A percentile compares a stretch with the other conserved stretches of the same genome.
Conservation (phyloP, 2,329 filamentous ascomycete species). For the Septoria petroselini region DNA sequence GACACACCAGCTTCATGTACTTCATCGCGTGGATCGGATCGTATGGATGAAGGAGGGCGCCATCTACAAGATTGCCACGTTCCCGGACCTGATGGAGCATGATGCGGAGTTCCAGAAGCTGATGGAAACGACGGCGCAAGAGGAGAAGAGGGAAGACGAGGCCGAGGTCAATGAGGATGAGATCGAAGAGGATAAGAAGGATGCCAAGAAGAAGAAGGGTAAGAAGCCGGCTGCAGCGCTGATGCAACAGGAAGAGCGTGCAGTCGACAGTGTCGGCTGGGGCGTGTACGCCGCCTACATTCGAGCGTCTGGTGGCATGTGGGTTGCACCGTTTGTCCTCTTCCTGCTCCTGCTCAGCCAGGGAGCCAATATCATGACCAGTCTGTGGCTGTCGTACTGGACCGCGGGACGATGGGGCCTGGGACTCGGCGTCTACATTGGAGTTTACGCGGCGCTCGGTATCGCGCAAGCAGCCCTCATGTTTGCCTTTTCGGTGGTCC, state of each 20-base stretch:
- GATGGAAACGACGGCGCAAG: conserved; percentile 70
- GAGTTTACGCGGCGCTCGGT: conserved; percentile 68
- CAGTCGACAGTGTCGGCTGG: conserved; percentile 74
- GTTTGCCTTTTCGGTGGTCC: conserved; percentile 74
- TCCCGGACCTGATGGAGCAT: conserved; percentile 77
- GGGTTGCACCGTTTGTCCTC: conserved; percentile 64
- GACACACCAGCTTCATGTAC: conserved; percentile 91
- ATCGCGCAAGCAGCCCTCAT: conserved; percentile 67
- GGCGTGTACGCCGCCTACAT: conserved; percentile 76
- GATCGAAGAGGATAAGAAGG: conserved; percentile 57
- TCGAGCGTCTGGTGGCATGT: conserved; percentile 66
- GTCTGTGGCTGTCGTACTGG: conserved; percentile 93
- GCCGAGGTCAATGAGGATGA: conserved; percentile 49
- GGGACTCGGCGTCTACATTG: conserved; percentile 60
- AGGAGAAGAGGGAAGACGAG: conserved; percentile 51
- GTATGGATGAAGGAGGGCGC: conserved; percentile 87
- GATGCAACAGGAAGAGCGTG: conserved; percentile 73
- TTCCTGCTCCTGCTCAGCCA: conserved; percentile 68
- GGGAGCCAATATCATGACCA: conserved; percentile 80
- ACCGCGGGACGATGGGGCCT: conserved; percentile 73
- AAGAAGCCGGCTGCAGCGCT: conserved; percentile 54
- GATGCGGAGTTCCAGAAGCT: conserved; percentile 76
- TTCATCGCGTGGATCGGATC: conserved; percentile 85
- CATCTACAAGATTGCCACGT: conserved; percentile 83
- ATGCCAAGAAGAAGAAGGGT: conserved; percentile 53